phyloP scores from a whole-genome alignment of 2,329 filamentous ascomycete genomes.

The Exophiala sp. region DNA sequence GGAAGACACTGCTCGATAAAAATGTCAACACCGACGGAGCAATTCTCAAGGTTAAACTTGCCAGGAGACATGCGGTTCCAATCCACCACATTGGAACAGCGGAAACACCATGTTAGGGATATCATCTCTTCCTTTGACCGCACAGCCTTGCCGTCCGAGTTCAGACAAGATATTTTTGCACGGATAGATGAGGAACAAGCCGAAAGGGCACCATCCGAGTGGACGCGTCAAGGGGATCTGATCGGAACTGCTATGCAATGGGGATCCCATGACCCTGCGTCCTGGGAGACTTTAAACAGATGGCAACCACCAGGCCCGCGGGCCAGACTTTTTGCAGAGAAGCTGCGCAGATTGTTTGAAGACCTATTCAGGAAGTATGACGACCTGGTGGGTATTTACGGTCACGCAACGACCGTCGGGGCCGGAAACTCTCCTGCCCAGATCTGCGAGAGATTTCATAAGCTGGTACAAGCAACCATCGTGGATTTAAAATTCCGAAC shows the following conservation, averaged over 20 bases:
- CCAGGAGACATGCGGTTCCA: constrained; percentile 15
- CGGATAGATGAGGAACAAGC: constrained; percentile 30
- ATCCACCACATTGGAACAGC: constrained; percentile 8
- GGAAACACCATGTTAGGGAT: constrained; percentile 32
- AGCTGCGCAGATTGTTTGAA: constrained; percentile 37
- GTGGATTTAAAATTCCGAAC: constrained; percentile 3
- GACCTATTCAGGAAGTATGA: constrained; percentile 38
- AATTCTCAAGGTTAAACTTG: constrained; percentile 19
- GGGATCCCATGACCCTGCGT: constrained; percentile 40
- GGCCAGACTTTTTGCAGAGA: constrained; percentile 42
- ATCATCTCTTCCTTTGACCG: constrained; percentile 43
- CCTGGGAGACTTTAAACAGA: constrained; percentile 39
- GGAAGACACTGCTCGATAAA: not conserved
- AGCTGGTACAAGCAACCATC: constrained; percentile 1
- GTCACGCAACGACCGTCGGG: not conserved
- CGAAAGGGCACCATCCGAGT: constrained; percentile 35
- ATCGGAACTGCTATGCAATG: constrained; percentile 43
- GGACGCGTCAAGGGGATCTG: constrained; percentile 42
- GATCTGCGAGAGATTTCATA: constrained; percentile 5
- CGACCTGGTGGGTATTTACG: not conserved
- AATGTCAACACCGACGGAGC: constrained; percentile 20
- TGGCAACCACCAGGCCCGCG: constrained; percentile 40
- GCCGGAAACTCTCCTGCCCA: not conserved
- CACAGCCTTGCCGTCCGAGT: constrained; percentile 39
- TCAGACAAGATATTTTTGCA: constrained; percentile 37